These are phyloP conservation scores for Cubamyces lactineus DNA, from an alignment of 768 basidiomycete genomes.

Conservation along the genomic window DNA sequence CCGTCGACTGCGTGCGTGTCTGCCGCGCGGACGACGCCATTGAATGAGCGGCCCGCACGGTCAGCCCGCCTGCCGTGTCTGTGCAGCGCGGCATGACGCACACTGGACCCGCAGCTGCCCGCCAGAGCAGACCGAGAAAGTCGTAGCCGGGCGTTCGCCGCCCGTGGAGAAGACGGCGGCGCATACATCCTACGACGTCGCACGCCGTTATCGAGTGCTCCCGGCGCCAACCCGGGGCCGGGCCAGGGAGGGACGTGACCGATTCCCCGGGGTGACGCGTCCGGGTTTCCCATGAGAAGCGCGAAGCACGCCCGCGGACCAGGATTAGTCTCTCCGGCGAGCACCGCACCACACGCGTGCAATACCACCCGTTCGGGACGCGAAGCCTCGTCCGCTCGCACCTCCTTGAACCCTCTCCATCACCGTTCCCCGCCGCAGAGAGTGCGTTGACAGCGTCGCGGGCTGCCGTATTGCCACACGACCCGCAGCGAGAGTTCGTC, in stretches of 20 bases:
- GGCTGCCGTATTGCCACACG: too few relatives aligned
- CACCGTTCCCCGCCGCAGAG: too few relatives aligned
- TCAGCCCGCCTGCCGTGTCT: background rate
- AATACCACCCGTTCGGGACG: background rate
- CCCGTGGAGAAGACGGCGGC: too few relatives aligned
- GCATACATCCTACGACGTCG: too few relatives aligned
- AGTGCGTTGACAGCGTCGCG: too few relatives aligned
- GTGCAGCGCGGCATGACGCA: background rate
- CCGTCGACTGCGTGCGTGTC: background rate
- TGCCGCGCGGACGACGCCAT: background rate
- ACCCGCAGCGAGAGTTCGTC: too few relatives aligned
- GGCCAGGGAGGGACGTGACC: too few relatives aligned
- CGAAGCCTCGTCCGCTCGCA: too few relatives aligned
- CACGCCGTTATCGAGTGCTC: too few relatives aligned
- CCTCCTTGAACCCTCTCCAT: too few relatives aligned
- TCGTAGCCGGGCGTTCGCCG: too few relatives aligned
- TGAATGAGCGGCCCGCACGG: background rate
- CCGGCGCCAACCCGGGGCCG: background rate
- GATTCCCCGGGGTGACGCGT: background rate
- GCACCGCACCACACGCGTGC: constrained; percentile 10
- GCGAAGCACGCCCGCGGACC: constrained; percentile 20
- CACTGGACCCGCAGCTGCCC: background rate
- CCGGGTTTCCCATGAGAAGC: constrained; percentile 10
- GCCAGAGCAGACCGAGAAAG: too few relatives aligned
- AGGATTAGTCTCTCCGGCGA: constrained; percentile 16